These are phyloP conservation scores for Flaveria brownii DNA, from an alignment of 129 eudicot species.

Conservation along the genomic window DNA sequence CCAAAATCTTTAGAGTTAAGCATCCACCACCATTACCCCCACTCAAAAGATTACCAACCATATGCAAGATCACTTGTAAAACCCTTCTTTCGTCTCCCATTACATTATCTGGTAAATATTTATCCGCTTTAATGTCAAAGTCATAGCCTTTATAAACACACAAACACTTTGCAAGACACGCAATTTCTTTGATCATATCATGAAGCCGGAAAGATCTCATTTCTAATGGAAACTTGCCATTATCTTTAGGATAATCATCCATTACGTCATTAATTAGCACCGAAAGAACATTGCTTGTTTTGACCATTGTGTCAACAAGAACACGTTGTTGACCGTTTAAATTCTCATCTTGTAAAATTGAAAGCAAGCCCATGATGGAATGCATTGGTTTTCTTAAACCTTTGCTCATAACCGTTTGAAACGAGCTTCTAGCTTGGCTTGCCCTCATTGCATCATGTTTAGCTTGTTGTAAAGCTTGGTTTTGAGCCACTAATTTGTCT, in stretches of 20 bases:
- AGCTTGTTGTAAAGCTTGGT: constrained; percentile 64
- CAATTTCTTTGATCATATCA: constrained; percentile 57
- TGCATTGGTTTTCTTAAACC: constrained; percentile 77
- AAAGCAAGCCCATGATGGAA: constrained; percentile 67
- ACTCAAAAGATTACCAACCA: constrained; percentile 66
- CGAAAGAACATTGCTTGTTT: constrained; percentile 63
- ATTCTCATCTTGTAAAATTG: constrained; percentile 57
- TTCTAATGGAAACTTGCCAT: constrained; percentile 56
- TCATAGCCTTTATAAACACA: constrained; percentile 51
- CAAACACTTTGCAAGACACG: constrained; percentile 66
- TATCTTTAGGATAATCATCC: constrained; percentile 51
- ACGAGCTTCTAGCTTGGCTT: constrained; percentile 61
- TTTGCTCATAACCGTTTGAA: constrained; percentile 69
- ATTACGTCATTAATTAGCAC: constrained; percentile 62
- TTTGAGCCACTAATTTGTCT: constrained; percentile 67
- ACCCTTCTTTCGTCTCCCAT: constrained; percentile 75
- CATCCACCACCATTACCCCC: constrained; percentile 56
- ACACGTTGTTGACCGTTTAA: constrained; percentile 41
- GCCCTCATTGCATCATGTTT: constrained; percentile 71
- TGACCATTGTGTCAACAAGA: constrained; percentile 58
- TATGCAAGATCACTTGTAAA: constrained; percentile 73
- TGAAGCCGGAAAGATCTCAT: constrained; percentile 54
- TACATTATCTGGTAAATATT: constrained; percentile 55
- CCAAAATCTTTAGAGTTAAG: constrained; percentile 42
- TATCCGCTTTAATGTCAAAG: constrained; percentile 54